These are phyloP conservation scores for Heracleum sosnowskyi DNA, from an alignment of 129 eudicot genomes.

Conservation along the genomic window DNA sequence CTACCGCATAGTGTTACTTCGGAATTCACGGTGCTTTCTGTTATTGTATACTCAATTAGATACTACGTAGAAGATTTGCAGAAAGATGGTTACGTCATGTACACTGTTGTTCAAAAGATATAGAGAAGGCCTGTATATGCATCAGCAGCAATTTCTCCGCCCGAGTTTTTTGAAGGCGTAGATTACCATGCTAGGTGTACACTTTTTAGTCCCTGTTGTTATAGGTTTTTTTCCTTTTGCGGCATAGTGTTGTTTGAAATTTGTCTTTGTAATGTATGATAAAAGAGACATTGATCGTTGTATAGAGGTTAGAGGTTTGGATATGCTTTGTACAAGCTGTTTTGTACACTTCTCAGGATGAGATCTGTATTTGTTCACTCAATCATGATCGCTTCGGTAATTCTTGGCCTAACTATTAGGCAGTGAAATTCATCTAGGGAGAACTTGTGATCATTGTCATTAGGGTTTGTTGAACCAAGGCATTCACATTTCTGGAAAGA, in stretches of 20 bases:
- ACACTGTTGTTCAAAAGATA: neutral
- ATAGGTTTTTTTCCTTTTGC: neutral
- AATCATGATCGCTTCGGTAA: neutral
- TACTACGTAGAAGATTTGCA: neutral
- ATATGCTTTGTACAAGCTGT: neutral
- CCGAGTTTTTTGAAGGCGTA: slow-evolving; percentile 9
- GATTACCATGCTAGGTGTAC: neutral
- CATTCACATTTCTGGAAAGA: no score
- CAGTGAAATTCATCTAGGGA: no score
- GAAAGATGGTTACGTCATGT: neutral
- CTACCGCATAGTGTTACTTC: neutral
- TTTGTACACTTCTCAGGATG: neutral
- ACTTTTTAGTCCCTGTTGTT: neutral
- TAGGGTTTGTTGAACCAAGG: no score
- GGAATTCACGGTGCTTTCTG: neutral
- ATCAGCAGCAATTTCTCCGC: slow-evolving; percentile 7
- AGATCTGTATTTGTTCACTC: neutral
- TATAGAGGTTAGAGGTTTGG: neutral
- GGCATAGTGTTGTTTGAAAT: neutral
- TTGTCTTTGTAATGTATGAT: neutral
- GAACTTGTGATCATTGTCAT: no score
- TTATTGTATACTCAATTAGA: neutral
- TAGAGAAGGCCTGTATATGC: slow-evolving; percentile 18
- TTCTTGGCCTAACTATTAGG: neutral
- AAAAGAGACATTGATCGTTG: neutral